These are phyloP conservation scores for Solanum gandarillasii DNA, from an alignment of 257 asterid genomes.

Conservation along the genomic window DNA sequence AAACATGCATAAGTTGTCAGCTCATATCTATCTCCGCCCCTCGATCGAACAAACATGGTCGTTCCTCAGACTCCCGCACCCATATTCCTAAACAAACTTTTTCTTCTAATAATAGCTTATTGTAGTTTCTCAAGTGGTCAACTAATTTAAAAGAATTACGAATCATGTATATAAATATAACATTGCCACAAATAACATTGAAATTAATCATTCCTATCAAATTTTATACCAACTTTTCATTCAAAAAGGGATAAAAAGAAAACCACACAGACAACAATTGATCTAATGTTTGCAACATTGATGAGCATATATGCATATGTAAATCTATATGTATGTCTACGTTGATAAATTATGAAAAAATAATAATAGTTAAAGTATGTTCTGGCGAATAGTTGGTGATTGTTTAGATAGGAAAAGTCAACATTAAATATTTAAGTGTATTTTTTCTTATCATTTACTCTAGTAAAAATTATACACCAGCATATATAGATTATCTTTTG, in stretches of 20 bases:
- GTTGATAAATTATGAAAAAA: neutral
- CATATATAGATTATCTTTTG: too few species aligned
- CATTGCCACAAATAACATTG: neutral
- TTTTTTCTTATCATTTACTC: too few species aligned
- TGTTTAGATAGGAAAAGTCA: too few species aligned
- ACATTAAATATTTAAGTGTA: too few species aligned
- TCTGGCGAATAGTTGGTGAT: too few species aligned
- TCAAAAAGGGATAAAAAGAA: neutral
- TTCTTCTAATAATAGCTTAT: too few species aligned
- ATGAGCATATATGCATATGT: neutral
- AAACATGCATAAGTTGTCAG: neutral
- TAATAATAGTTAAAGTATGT: too few species aligned
- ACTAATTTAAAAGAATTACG: neutral
- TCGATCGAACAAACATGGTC: too few species aligned
- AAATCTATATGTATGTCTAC: neutral
- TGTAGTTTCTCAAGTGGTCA: neutral
- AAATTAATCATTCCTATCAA: neutral
- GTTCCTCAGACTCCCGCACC: too few species aligned
- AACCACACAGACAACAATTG: neutral
- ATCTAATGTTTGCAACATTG: neutral
- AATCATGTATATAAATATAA: neutral
- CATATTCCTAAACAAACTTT: too few species aligned
- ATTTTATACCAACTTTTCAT: neutral
- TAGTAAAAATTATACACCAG: neutral
- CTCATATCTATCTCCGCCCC: too few species aligned